phyloP scores from a whole-genome alignment of 2,329 filamentous ascomycete species.

The Onygenales sp. region DNA sequence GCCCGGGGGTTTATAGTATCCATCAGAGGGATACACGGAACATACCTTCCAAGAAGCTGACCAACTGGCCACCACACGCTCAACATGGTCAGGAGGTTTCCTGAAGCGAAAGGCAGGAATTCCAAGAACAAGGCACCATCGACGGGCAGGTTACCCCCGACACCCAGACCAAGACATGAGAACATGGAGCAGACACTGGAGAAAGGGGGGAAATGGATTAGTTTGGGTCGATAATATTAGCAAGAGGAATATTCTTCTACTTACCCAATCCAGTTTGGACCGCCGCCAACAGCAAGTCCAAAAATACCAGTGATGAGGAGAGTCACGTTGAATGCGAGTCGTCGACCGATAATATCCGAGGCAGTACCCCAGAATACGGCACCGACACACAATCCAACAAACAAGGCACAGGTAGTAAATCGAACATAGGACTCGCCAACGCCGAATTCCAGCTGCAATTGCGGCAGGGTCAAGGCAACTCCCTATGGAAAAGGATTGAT shows the following conservation, averaged over 20 bases:
- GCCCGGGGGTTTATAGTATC: not conserved
- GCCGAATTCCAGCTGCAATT: conserved; percentile 63
- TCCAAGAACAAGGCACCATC: conserved; percentile 77
- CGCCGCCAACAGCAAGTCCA: conserved; percentile 60
- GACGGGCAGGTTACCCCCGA: conserved; percentile 68
- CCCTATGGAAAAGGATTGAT: conserved; percentile 39
- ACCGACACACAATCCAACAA: conserved; percentile 66
- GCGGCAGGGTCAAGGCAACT: conserved; percentile 66
- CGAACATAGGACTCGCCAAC: conserved; percentile 61
- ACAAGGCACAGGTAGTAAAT: conserved; percentile 71
- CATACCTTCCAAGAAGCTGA: conserved; percentile 54
- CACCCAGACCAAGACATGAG: conserved; percentile 55
- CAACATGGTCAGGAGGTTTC: conserved; percentile 65
- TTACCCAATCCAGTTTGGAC: conserved; percentile 53
- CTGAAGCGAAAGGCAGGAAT: conserved; percentile 67
- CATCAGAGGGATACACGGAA: not conserved
- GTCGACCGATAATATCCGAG: conserved; percentile 68
- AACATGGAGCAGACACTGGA: conserved; percentile 48
- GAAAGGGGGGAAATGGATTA: conserved; percentile 14
- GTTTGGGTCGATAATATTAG: not conserved
- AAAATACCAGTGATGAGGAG: conserved; percentile 66
- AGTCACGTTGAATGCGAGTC: conserved; percentile 72
- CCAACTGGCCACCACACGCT: conserved; percentile 83
- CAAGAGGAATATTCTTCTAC: conserved; percentile 15
- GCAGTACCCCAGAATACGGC: conserved; percentile 74